Conservation (phyloP, 257 asterid species). For the Cinchona pubescens region DNA sequence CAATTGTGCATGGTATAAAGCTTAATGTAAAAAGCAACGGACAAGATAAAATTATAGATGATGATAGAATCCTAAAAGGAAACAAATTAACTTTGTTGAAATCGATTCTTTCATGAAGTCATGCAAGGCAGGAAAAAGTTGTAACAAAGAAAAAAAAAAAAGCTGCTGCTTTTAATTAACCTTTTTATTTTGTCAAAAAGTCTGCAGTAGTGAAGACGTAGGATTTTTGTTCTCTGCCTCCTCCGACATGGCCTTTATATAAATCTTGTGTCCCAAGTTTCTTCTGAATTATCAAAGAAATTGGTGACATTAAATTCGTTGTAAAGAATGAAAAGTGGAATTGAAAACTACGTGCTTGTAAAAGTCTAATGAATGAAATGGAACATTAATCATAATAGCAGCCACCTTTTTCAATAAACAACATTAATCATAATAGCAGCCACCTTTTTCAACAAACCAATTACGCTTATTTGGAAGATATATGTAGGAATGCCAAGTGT, state of each 20-base stretch:
- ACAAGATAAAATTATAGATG: background rate
- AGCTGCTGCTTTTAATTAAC: conserved; percentile 6
- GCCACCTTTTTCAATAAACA: background rate
- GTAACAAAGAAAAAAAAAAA: background rate
- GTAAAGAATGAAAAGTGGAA: background rate
- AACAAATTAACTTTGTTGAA: conserved; percentile 16
- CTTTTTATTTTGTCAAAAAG: conserved; percentile 25
- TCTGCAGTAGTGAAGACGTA: conserved; percentile 8
- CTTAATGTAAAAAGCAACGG: background rate
- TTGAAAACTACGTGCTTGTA: conserved; percentile 5
- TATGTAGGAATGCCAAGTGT: background rate
- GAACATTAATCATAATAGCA: background rate
- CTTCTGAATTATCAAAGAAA: background rate
- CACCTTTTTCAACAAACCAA: background rate
- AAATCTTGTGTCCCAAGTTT: conserved; percentile 3
- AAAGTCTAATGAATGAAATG: background rate
- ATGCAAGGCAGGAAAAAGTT: conserved; percentile 6
- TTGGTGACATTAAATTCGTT: background rate
- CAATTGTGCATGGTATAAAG: conserved; percentile 9
- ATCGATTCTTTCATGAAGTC: conserved; percentile 1
- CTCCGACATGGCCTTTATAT: background rate
- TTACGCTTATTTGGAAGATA: background rate
- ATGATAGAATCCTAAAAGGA: conserved; percentile 10
- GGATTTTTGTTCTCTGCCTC: background rate
- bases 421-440: background rate